These are phyloP conservation scores for Groenewaldozyma salmanticensis DNA, from an alignment of 805 yeast genomes.

Conservation along the genomic window DNA sequence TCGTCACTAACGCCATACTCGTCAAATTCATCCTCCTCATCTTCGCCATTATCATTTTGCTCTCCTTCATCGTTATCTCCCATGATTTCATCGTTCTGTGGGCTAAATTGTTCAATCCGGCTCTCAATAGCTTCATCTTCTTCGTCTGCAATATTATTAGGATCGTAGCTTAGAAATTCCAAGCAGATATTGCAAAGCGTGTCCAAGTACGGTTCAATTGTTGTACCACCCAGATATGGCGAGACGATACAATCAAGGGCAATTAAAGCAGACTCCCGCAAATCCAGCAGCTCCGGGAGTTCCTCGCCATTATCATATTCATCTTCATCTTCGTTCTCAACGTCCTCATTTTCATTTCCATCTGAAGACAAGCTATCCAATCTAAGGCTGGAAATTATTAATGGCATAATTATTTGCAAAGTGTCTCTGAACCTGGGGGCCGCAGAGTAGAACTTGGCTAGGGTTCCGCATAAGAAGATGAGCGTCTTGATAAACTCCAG, in stretches of 20 bases:
- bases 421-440: constrained; percentile 9
- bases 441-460: constrained; percentile 20
- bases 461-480: constrained; percentile 15
- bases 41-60: constrained; percentile 39
- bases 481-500: constrained; percentile 5
- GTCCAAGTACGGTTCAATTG: constrained; percentile 21
- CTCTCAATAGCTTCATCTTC: constrained; percentile 22
- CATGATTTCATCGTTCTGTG: constrained; percentile 26
- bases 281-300: constrained; percentile 34
- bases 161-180: constrained; percentile 36
- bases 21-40: constrained; percentile 28
- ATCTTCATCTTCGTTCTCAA: constrained; percentile 27
- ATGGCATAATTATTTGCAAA: constrained; percentile 9
- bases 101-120: constrained; percentile 11
- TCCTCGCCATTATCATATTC: constrained; percentile 34
- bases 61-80: constrained; percentile 30
- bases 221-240: constrained; percentile 26
- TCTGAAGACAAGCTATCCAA: constrained; percentile 17
- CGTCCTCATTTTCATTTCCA: constrained; percentile 9
- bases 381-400: constrained; percentile 17
- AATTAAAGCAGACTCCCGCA: constrained; percentile 41
- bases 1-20: constrained; percentile 28
- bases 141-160: constrained; percentile 28
- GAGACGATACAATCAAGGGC: constrained; percentile 34
- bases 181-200: constrained; percentile 25